Evolutionary conservation across 2,329 filamentous ascomycete species (phyloP).

Genomic region (Fonsecaea erecta): DNA sequence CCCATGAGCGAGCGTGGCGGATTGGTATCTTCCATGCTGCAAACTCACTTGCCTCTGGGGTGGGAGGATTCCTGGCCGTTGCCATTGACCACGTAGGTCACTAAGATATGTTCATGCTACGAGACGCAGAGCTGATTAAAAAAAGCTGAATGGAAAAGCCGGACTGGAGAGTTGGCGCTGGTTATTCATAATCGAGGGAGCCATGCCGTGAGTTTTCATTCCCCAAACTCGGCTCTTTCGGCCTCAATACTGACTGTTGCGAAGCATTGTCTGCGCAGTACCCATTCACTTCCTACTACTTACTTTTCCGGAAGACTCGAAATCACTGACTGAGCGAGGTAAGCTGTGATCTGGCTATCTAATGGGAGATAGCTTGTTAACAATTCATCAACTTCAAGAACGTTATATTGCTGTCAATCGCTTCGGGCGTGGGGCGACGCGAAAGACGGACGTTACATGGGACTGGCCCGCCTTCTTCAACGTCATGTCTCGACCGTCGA

Average conservation of each 20-base stretch:
- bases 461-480: slow-evolving; percentile 33
- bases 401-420: slow-evolving; percentile 37
- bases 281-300: slow-evolving; percentile 35
- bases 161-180: slow-evolving; percentile 34
- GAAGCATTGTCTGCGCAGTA: slow-evolving; percentile 28
- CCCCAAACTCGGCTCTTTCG: background rate
- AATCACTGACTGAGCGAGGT: slow-evolving; percentile 34
- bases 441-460: slow-evolving; percentile 35
- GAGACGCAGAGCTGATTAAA: slow-evolving; percentile 27
- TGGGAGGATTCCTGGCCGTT: background rate
- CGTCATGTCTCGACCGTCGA: slow-evolving; percentile 36
- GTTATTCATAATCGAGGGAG: slow-evolving; percentile 35
- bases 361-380: background rate
- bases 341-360: background rate
- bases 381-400: slow-evolving; percentile 20
- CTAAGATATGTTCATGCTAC: slow-evolving; percentile 18
- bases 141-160: slow-evolving; percentile 40
- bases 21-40: slow-evolving; percentile 38
- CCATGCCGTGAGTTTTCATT: slow-evolving; percentile 1
- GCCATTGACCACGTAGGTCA: slow-evolving; percentile 15
- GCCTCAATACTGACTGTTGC: background rate
- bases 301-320: slow-evolving; percentile 36
- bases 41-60: slow-evolving; percentile 31
- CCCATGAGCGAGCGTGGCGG: slow-evolving; percentile 35
- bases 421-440: slow-evolving; percentile 34